Evolutionary conservation across 2,329 filamentous ascomycete species (phyloP), one percentile per base, ranked within the genome.

Genomic region (Pezicula rhizophila): DNA sequence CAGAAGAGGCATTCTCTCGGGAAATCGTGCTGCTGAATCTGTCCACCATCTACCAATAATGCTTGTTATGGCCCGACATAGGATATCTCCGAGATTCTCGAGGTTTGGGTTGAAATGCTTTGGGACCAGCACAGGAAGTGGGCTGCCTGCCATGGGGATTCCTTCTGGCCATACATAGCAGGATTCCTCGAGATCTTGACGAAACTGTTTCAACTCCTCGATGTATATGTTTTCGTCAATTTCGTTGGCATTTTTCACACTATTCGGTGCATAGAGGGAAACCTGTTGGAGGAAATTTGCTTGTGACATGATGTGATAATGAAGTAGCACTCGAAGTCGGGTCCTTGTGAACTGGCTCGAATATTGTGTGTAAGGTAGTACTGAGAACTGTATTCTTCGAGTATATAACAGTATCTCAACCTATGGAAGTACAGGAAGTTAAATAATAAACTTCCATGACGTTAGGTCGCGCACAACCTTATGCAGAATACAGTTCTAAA

Each of bases 21-120:
- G 28, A 7, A 31, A 31, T 31, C 28, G 28, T 66, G 43, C 26
- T 18, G 12, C n/a, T 38, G 3, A 8, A 17, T 45, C 43, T n/a
- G n/a, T 37, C 43, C 43, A 45, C 43, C 43, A 45, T 35, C 43
- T 20, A 8, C 20, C 43, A 10, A 45, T 28, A 15, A 45, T 45
- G 15, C 17, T 37, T 26, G 43, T 45, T 11, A 45, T 20, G 8
- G 43, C 43, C 17, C 43, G 43, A 37, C 26, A 34, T 17, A 45
- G 31, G 10, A 25, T 35, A 2, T 45, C 35, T n/a, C 43, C 43
- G 4, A 45, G 33, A 4, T 37, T n/a, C 11, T 45, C 43, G 12
- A 45, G 3, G 18, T 45, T 26, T 5, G 15, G n/a, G 10, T 23
- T 23, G 4, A 45, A 25, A 25, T 10, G 15, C 23, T 45, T 33